Percentiles rank a stretch among this genome's conserved stretches.
These are phyloP conservation scores for Thelonectria blattea DNA, from an alignment of 2,329 filamentous ascomycete genomes.

Conservation along the genomic window DNA sequence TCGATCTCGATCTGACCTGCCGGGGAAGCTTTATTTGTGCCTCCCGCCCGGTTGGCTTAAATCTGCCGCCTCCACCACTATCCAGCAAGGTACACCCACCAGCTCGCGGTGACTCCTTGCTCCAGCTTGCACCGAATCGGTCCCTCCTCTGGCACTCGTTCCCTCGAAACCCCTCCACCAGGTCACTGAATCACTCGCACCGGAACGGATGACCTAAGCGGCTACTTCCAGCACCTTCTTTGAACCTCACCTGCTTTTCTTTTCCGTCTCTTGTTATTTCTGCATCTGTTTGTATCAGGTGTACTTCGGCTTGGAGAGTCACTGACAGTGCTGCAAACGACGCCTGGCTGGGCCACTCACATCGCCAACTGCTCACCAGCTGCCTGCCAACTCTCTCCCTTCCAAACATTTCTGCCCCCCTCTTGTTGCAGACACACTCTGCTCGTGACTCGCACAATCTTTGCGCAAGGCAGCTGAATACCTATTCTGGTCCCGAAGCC, in stretches of 20 bases:
- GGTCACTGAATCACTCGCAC: constrained; percentile 7
- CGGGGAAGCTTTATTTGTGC: constrained; percentile 1
- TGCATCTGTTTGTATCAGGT: not conserved
- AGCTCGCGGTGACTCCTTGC: constrained; percentile 4
- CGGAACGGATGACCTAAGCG: constrained; percentile 3
- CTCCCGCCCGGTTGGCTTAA: not conserved
- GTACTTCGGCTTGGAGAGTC: constrained; percentile 26
- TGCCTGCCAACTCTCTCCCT: constrained; percentile 34
- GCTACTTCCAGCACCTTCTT: constrained; percentile 18
- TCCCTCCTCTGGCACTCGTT: constrained; percentile 8
- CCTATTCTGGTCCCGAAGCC: constrained; percentile 20
- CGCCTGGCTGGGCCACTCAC: constrained; percentile 29
- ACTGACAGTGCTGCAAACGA: constrained; percentile 26
- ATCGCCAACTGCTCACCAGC: constrained; percentile 23
- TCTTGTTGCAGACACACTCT: constrained; percentile 25
- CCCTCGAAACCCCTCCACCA: constrained; percentile 2
- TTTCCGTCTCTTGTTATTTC: constrained; percentile 24
- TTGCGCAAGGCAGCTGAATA: constrained; percentile 20
- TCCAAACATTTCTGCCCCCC: constrained; percentile 21
- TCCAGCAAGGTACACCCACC: constrained; percentile 9
- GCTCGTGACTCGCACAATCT: constrained; percentile 34
- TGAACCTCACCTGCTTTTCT: constrained; percentile 18
- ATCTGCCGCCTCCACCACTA: constrained; percentile 6
- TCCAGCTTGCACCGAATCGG: constrained; percentile 13
- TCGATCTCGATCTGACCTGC: constrained; percentile 10